These are phyloP conservation scores for Ehretia macrophylla DNA, from an alignment of 257 asterid genomes.

Conservation along the genomic window DNA sequence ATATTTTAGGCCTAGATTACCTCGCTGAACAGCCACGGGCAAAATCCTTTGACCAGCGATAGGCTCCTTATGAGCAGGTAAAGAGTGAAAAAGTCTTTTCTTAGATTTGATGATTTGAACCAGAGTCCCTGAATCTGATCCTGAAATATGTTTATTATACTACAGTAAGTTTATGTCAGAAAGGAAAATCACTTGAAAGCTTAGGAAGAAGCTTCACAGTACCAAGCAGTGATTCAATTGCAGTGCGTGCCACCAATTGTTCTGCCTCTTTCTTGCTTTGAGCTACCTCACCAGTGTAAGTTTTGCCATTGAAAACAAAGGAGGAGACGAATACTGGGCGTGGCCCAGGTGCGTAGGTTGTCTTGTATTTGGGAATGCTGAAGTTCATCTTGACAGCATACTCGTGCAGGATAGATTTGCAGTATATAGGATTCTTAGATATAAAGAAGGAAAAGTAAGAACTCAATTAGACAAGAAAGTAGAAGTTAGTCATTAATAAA, in stretches of 20 bases:
- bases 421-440: slow-evolving; percentile 18
- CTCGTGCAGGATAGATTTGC: slow-evolving; percentile 31
- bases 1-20: not conserved
- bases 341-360: slow-evolving; percentile 9
- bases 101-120: slow-evolving; percentile 22
- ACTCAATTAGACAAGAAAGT: not conserved
- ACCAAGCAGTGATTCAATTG: slow-evolving; percentile 30
- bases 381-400: slow-evolving; percentile 26
- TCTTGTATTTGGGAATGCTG: slow-evolving; percentile 18
- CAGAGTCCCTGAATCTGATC: slow-evolving; percentile 23
- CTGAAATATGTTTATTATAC: slow-evolving; percentile 10
- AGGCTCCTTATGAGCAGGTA: slow-evolving; percentile 4
- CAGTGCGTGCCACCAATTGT: slow-evolving; percentile 24
- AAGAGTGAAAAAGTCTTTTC: slow-evolving; percentile 9
- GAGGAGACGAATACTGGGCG: slow-evolving; percentile 14
- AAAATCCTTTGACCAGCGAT: not conserved
- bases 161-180: not conserved
- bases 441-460: not conserved
- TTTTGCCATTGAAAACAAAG: slow-evolving; percentile 17
- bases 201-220: not conserved
- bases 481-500: not conserved
- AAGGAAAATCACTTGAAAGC: not conserved
- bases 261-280: slow-evolving; percentile 33
- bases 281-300: slow-evolving; percentile 23
- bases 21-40: slow-evolving; percentile 2